These are phyloP conservation scores for Pisolithus albus DNA, from an alignment of 768 basidiomycete species.

Conservation along the genomic window DNA sequence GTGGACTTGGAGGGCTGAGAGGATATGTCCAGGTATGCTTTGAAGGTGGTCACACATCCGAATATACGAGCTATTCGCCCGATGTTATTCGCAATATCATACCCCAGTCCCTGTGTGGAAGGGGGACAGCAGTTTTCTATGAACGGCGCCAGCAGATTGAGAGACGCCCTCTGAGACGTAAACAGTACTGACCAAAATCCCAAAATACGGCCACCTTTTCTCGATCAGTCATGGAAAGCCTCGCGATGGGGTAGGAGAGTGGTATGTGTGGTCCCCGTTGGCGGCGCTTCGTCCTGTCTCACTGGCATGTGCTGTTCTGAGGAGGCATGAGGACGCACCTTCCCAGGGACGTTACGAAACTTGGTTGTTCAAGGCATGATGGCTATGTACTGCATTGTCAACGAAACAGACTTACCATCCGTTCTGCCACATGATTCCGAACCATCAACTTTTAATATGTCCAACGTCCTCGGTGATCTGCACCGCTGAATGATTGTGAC, in stretches of 20 bases:
- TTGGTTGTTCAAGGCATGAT: background rate
- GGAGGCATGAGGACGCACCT: slow-evolving; percentile 11
- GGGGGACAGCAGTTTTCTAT: slow-evolving; percentile 29
- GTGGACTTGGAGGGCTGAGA: slow-evolving; percentile 30
- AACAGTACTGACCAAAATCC: slow-evolving; percentile 27
- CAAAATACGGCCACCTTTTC: slow-evolving; percentile 38
- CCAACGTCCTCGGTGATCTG: background rate
- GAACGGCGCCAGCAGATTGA: slow-evolving; percentile 12
- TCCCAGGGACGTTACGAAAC: background rate
- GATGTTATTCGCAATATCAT: slow-evolving; percentile 38
- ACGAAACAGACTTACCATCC: no score
- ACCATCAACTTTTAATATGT: background rate
- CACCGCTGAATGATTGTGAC: background rate
- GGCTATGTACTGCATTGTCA: no score
- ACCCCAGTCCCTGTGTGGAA: slow-evolving; percentile 31
- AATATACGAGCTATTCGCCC: slow-evolving; percentile 39
- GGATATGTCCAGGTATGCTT: slow-evolving; percentile 46
- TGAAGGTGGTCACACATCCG: slow-evolving; percentile 44
- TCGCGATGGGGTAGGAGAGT: slow-evolving; percentile 2
- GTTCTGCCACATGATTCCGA: background rate
- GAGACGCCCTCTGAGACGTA: background rate
- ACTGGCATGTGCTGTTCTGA: slow-evolving; percentile 2
- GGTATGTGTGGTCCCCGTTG: background rate
- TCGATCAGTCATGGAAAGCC: slow-evolving; percentile 28
- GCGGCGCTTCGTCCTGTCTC: background rate